A percentile compares a stretch with the other conserved stretches of the same genome.
These are phyloP conservation scores for Paecilomyces sp. DNA, from an alignment of 2,329 filamentous ascomycete species.

Conservation along the genomic window DNA sequence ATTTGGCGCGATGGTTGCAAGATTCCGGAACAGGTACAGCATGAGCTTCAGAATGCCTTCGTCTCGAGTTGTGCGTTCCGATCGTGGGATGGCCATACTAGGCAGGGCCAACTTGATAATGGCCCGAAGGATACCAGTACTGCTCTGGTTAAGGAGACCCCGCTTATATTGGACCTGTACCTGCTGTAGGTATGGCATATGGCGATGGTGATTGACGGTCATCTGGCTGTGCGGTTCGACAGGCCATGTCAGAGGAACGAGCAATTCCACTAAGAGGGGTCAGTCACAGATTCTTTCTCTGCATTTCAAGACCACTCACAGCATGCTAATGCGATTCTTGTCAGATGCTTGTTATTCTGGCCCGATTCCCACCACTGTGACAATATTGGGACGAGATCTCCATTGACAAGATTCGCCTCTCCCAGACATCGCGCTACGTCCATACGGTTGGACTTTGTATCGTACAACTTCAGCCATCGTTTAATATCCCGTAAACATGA, in stretches of 20 bases:
- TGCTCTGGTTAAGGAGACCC: constrained; percentile 75
- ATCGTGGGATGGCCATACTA: constrained; percentile 70
- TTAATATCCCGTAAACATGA: constrained; percentile 89
- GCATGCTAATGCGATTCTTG: constrained; percentile 74
- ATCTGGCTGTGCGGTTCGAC: constrained; percentile 74
- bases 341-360: constrained; percentile 65
- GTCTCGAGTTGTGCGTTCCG: constrained; percentile 70
- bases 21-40: constrained; percentile 81
- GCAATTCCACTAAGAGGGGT: constrained; percentile 59
- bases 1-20: constrained; percentile 74
- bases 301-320: constrained; percentile 32
- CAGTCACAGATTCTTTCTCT: constrained; percentile 13
- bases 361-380: constrained; percentile 70
- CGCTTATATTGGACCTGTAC: constrained; percentile 87
- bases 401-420: constrained; percentile 84
- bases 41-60: constrained; percentile 89
- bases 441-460: constrained; percentile 86
- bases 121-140: constrained; percentile 68
- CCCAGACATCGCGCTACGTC: constrained; percentile 90
- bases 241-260: constrained; percentile 92
- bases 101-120: constrained; percentile 76
- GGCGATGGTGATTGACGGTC: constrained; percentile 87
- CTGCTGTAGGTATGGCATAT: constrained; percentile 81
- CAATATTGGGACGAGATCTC: constrained; percentile 84
- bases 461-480: constrained; percentile 90